These are phyloP conservation scores for Anaeramoeba flamelloides DNA, from an alignment of 78 protist species.

Conservation along the genomic window DNA sequence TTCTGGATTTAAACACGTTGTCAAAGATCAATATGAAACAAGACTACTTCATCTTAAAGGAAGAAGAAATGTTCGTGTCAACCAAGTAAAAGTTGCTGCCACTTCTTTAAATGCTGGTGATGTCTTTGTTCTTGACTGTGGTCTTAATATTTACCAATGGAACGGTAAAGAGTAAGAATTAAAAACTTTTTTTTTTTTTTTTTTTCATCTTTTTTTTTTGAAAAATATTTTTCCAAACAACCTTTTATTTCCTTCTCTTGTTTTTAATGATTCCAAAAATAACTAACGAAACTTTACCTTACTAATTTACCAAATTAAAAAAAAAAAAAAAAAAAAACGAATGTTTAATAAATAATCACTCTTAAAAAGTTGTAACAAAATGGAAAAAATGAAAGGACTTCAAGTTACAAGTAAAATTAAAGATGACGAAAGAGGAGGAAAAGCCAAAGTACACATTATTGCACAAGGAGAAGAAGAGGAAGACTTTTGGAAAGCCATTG, in stretches of 20 bases:
- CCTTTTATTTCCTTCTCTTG: too few relatives aligned
- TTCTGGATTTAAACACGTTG: slow-evolving; percentile 37
- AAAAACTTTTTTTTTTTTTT: too few relatives aligned
- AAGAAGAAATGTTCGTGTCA: slow-evolving; percentile 13
- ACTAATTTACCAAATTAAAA: too few relatives aligned
- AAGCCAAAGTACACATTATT: not conserved
- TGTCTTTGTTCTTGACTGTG: slow-evolving; percentile 32
- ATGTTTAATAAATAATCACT: too few relatives aligned
- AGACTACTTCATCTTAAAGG: slow-evolving; percentile 42
- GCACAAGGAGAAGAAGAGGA: too few relatives aligned
- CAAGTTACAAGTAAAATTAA: slow-evolving; percentile 9
- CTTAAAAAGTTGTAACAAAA: too few relatives aligned
- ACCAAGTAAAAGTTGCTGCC: slow-evolving; percentile 9
- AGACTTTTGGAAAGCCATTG: slow-evolving; percentile 21
- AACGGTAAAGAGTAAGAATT: slow-evolving; percentile 26
- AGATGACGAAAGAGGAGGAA: slow-evolving; percentile 24
- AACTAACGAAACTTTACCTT: too few relatives aligned
- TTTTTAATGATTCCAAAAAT: too few relatives aligned
- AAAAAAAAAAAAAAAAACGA: too few relatives aligned
- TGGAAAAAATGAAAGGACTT: slow-evolving; percentile 27
- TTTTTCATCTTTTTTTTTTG: too few relatives aligned
- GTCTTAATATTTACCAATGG: slow-evolving; percentile 15
- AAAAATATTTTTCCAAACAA: too few relatives aligned
- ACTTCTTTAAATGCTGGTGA: slow-evolving; percentile 41
- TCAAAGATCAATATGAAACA: not conserved